Conservation (phyloP, 176 grass and related monocot species). For the Aegilops longissima region DNA sequence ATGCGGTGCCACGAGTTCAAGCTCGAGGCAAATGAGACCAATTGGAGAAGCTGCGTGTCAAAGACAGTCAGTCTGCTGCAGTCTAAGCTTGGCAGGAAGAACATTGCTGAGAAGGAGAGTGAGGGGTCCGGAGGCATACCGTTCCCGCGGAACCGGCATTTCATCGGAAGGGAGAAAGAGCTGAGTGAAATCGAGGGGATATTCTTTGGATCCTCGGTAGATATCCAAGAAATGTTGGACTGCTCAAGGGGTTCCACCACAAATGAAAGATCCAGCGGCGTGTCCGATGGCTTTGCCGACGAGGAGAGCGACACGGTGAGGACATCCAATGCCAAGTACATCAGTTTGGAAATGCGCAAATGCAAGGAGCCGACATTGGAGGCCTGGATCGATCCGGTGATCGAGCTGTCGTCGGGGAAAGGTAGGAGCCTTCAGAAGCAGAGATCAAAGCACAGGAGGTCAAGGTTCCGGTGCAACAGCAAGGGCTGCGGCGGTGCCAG, state of each 20-base stretch:
- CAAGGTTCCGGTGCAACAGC: conserved; percentile 64
- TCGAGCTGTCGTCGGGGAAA: conserved; percentile 74
- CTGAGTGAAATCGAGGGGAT: conserved; percentile 74
- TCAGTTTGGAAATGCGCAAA: conserved; percentile 90
- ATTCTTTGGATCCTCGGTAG: conserved; percentile 66
- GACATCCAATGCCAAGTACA: conserved; percentile 68
- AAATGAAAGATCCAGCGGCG: conserved; percentile 64
- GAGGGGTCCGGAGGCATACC: conserved; percentile 57
- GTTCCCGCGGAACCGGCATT: conserved; percentile 77
- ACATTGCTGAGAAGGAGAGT: conserved; percentile 62
- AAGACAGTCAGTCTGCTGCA: conserved; percentile 56
- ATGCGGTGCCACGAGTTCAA: conserved; percentile 82
- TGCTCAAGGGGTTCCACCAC: conserved; percentile 41
- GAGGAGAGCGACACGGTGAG: conserved; percentile 78
- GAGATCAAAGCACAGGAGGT: conserved; percentile 70
- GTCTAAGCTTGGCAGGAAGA: conserved; percentile 90
- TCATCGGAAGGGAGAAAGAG: conserved; percentile 96
- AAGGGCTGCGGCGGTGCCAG: conserved; percentile 49
- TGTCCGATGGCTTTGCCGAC: conserved; percentile 85
- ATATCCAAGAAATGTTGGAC: conserved; percentile 73
- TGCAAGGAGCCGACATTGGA: conserved; percentile 94
- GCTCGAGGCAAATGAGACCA: conserved; percentile 81
- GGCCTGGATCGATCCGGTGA: conserved; percentile 93
- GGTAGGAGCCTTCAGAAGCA: conserved; percentile 75
- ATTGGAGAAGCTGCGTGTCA: conserved; percentile 77